Evolutionary conservation across 1,284 basidiomycete species (phyloP), one percentile per base, ranked within the genome.

Genomic region (Paramarasmius palmivorus): DNA sequence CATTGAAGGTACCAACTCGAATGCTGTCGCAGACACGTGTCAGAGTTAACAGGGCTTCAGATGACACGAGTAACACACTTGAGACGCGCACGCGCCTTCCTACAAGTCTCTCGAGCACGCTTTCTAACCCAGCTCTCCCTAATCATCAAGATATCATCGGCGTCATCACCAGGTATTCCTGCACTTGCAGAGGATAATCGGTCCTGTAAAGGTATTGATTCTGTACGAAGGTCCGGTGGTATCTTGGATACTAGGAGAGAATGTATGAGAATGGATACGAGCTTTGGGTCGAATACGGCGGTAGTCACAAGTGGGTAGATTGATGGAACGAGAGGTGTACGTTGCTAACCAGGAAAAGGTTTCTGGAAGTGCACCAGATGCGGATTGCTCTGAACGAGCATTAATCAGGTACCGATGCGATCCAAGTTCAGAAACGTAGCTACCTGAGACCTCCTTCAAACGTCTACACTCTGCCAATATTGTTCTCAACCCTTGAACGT

Each of bases 1-100:
- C 89, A 59, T 92, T 92, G 71, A 91, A 92, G 2, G 86, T 88
- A 15, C 89, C 88, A 15, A 89, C 57, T 2, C 87, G 82, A 49
- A 92, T 63, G 39, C 83, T 86, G 56, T 34, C 29, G 19, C 20
- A 49, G 7, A 34, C 51, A 56, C 56, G 7, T 3, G 25, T 20
- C 20, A 29, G n/a, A 46, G 46, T 10, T 25, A 41, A 52, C 46
- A 40, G 4, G n/a, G n/a, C n/a, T 19, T 15, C 32, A 46, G 25
- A 36, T 34, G 51, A 15, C 34, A 32, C 19, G 45, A 61, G 57
- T 53, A 57, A 63, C 62, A 56, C 48, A 76, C 70, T 55, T 68
- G 20, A 73, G 57, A 50, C 55, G 60, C 17, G 58, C 52, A 12
- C 67, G 61, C 20, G 73, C 69, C 52, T 59, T 66, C n/a, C 57